Evolutionary conservation across 169 alveolate species (phyloP).

Genomic region (Cryptosporidium xiaoi): DNA sequence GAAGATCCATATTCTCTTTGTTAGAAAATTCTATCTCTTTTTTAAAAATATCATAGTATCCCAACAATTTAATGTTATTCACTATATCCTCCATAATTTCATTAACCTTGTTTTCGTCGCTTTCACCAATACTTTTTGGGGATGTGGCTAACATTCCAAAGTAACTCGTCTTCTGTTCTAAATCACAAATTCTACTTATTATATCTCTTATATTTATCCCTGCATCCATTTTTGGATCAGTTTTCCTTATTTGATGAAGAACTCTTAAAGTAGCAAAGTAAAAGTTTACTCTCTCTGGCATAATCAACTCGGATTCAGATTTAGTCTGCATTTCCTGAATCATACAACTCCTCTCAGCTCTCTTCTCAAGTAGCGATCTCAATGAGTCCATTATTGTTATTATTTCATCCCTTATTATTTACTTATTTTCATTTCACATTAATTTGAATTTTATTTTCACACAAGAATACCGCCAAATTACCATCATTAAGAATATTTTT

Average conservation of each 20-base stretch:
- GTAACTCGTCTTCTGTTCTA: constrained; percentile 20
- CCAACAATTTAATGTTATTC: constrained; percentile 16
- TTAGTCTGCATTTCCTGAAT: background rate
- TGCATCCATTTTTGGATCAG: constrained; percentile 1
- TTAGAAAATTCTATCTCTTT: constrained; percentile 46
- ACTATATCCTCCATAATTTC: constrained; percentile 4
- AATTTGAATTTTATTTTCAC: background rate
- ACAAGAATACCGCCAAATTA: constrained; percentile 21
- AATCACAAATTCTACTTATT: background rate
- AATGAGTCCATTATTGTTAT: constrained; percentile 32
- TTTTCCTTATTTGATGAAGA: constrained; percentile 46
- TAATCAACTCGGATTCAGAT: constrained; percentile 11
- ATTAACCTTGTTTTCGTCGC: constrained; percentile 15
- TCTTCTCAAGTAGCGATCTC: constrained; percentile 15
- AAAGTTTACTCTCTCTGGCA: constrained; percentile 53
- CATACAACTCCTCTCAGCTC: constrained; percentile 10
- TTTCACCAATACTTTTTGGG: background rate
- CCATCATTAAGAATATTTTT: too few species aligned
- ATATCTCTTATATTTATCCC: background rate
- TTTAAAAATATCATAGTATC: constrained; percentile 10
- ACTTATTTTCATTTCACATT: background rate
- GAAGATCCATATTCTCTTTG: constrained; percentile 47
- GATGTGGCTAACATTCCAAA: constrained; percentile 57
- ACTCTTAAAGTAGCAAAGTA: constrained; percentile 59
- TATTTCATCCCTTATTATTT: background rate